Percentiles rank a stretch among this genome's conserved stretches.
Conservation (phyloP, 2,329 filamentous ascomycete species). For the Fusarium austroafricanum region DNA sequence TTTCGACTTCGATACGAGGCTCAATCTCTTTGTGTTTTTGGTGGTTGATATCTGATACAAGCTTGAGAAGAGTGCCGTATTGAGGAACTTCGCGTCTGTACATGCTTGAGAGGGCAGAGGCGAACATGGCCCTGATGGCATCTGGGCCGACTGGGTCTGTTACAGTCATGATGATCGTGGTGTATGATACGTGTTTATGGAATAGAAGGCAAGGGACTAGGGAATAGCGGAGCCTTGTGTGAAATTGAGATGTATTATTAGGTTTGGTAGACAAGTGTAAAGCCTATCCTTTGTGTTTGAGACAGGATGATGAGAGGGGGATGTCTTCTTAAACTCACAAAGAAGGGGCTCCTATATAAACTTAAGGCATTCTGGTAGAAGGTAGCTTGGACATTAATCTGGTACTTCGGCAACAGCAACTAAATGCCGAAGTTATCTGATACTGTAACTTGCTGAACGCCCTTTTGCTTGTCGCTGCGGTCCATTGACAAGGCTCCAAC, state of each 20-base stretch:
- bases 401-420: neutral
- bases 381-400: neutral
- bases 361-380: no score
- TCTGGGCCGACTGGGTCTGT: constrained; percentile 19
- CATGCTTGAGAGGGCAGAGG: constrained; percentile 51
- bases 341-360: neutral
- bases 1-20: constrained; percentile 36
- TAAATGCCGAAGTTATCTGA: neutral
- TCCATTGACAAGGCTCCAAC: constrained; percentile 4
- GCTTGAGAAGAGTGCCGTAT: constrained; percentile 49
- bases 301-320: no score
- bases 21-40: constrained; percentile 1
- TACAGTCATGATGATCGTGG: neutral
- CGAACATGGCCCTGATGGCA: constrained; percentile 40
- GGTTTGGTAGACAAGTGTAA: neutral
- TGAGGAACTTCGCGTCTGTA: constrained; percentile 52
- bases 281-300: no score
- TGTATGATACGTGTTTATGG: neutral
- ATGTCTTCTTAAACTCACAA: neutral
- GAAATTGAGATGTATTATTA: neutral
- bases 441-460: constrained; percentile 4
- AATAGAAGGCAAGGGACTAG: neutral
- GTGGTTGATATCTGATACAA: constrained; percentile 47
- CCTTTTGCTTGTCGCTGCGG: constrained; percentile 17
- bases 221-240: no score